phyloP scores from a whole-genome alignment of 129 eudicot species.

The Heracleum sosnowskyi region DNA sequence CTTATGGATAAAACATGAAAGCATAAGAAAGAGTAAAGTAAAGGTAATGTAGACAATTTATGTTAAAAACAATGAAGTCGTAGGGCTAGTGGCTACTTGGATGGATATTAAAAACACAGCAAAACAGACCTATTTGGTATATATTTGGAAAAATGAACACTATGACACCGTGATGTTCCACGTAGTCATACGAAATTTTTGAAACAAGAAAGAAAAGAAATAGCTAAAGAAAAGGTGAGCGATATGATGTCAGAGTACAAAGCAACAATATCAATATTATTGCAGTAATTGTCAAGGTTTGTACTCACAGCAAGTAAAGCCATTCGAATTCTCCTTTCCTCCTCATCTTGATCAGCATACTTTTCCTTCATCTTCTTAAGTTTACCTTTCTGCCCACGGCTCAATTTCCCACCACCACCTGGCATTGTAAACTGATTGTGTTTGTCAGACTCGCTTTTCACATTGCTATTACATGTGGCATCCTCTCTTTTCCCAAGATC shows the following conservation, averaged over 20 bases:
- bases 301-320: constrained; percentile 84
- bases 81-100: background rate
- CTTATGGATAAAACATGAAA: background rate
- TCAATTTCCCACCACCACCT: constrained; percentile 52
- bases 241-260: background rate
- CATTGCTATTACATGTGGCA: constrained; percentile 16
- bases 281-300: background rate
- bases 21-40: background rate
- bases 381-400: constrained; percentile 88
- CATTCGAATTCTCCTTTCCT: constrained; percentile 80
- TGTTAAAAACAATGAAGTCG: background rate
- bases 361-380: constrained; percentile 96
- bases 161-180: background rate
- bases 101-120: background rate
- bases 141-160: background rate
- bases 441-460: constrained; percentile 28
- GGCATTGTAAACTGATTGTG: constrained; percentile 31
- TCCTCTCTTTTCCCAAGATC: constrained; percentile 23
- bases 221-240: background rate
- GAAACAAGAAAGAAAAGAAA: background rate
- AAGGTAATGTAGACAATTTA: background rate
- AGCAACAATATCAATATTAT: background rate
- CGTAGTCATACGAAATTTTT: background rate
- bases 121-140: background rate
- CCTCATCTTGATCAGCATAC: constrained; percentile 96